Base-by-base conservation (phyloP, 306 rosid genomes). In the Citrullus mucosospermus region DNA sequence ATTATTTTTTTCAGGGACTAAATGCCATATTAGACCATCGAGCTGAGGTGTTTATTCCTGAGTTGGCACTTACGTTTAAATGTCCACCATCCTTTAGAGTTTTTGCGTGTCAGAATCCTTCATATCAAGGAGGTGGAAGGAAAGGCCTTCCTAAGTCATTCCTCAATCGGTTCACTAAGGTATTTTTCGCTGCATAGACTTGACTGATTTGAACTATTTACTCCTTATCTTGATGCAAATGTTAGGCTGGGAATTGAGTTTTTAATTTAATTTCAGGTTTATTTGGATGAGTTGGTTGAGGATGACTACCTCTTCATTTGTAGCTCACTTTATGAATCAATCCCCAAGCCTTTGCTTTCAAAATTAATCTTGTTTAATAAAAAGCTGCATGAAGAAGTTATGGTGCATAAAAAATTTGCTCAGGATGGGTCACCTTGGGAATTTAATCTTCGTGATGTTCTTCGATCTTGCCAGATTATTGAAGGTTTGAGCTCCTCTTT, bases 21-120 rank as follows among this genome's bases (percentile, higher is more conserved):
- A 95, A 95, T 87, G 95, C 98, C 55, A 95, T 95, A 83, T 86
- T 95, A 83, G 98, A 95, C 85, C 98, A 95, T 82, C 93, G 98
- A 85, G 98, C 97, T 51, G 96, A 92, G 87, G 97, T 95, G 55
- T 95, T 90, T 81, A 95, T 95, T 78, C 98, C 98, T 13, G 98
- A 95, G 83, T 60, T 95, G 82, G 92, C 92, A 55, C 80, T 61
- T 78, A 95, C 96, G 57, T 95, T 87, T 71, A 91, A 92, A 82
- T 95, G 97, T 73, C 96, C 97, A 36, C 54, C 90, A 38, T 88
- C 98, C 16, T 95, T 95, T 78, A 89, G 96, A 91, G 84, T 95
- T 82, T 95, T 95, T 88, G 97, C 95, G 14, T 95, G 98, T 87
- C 98, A 95, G 82, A 95, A 95, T 86, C 98, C 98, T 82, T 86